Evolutionary conservation across 805 yeast genomes (phyloP), one percentile per base, ranked within the genome.

Genomic region (Candida ficus): DNA sequence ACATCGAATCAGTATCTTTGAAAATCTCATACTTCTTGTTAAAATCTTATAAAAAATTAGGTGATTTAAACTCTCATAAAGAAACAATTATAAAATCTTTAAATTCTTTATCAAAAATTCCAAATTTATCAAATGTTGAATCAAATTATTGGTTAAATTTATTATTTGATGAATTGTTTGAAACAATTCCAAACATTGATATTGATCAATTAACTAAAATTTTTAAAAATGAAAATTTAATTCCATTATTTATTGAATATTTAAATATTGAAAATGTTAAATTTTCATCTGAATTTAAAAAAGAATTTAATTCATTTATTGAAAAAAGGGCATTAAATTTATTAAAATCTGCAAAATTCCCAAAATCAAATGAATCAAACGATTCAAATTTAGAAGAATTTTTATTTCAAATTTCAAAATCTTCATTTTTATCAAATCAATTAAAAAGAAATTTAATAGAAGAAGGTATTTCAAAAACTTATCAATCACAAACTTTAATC

Each of bases 381-480:
- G 43, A 64, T 48, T 31, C 29, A 20, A 38, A 53, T 40, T 35
- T 62, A 37, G 60, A 67, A 52, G 57, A 59, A 49, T 56, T 63
- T 60, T 16, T 58, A 58, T 42, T 61, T 56, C 31, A 50, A 53
- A 34, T 57, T 53, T 28, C 50, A 2, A 25, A 33, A n/a, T 41
- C 38, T 4, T 25, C 34, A 14, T 46, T 59, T 23, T 37, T 56
- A 11, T 44, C 48, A 19, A 35, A 49, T n/a, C 33, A 41, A 14
- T 40, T 37, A 3, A 43, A 43, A 20, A 48, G 28, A n/a, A 53
- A 44, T 47, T 10, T 43, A 36, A 6, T 57, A 57, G 47, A 56
- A 62, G 14, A 57, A 4, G 67, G 72, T 2, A 58, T 72, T 37
- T 52, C 60, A 13, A 66, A 62, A 35, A 71, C 79, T 0, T 75